A percentile compares a stretch with the other conserved stretches of the same genome.
Evolutionary conservation across 2,329 filamentous ascomycete species (phyloP).

Genomic region (Phaeosphaeriaceae sp.): DNA sequence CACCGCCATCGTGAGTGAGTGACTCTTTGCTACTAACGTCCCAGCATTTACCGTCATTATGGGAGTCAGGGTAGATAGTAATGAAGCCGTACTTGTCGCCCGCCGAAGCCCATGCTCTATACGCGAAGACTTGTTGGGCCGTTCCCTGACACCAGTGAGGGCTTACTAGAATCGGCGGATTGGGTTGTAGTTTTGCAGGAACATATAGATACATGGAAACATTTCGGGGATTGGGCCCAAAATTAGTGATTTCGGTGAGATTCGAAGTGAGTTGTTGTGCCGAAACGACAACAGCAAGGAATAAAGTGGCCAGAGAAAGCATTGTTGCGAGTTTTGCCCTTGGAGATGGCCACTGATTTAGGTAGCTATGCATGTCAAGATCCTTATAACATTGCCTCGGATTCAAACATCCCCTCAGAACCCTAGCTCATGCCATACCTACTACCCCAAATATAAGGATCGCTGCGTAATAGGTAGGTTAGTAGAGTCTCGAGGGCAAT

Average conservation of each 20-base stretch:
- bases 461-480: background rate
- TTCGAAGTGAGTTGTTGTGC: constrained; percentile 33
- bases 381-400: background rate
- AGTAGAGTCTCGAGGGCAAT: background rate
- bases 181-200: constrained; percentile 33
- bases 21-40: constrained; percentile 43
- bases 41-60: constrained; percentile 44
- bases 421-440: too few relatives aligned
- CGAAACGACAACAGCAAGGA: constrained; percentile 20
- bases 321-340: constrained; percentile 3
- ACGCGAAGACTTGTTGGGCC: constrained; percentile 37
- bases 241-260: constrained; percentile 36
- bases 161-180: constrained; percentile 39
- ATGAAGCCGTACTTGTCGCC: constrained; percentile 45
- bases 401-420: background rate
- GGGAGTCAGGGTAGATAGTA: constrained; percentile 40
- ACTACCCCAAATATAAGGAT: too few relatives aligned
- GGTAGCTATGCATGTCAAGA: background rate
- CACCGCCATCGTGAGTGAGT: constrained; percentile 41
- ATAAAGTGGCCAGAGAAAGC: constrained; percentile 5
- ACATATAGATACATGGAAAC: constrained; percentile 44
- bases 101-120: constrained; percentile 35
- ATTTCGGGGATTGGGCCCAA: constrained; percentile 43
- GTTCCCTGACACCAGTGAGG: constrained; percentile 46
- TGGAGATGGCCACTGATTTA: background rate